Percentiles rank a stretch among this genome's conserved stretches.
Evolutionary conservation across 805 yeast species (phyloP).

Genomic region (Yamadazyma endophytica): DNA sequence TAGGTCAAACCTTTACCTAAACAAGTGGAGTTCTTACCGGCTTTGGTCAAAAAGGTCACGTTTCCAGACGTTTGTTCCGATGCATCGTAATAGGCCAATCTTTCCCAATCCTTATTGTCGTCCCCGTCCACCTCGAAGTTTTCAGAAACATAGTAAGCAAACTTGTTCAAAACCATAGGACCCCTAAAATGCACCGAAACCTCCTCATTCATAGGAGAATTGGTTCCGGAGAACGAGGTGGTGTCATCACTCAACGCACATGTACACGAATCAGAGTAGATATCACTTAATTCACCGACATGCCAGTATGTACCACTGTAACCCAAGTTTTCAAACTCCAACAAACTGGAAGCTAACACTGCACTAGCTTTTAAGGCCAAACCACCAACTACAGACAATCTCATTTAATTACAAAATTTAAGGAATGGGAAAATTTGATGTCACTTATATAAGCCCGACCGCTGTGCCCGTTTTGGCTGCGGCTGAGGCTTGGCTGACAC

Average conservation of each 20-base stretch:
- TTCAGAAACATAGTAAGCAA: slow-evolving; percentile 56
- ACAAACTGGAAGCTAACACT: slow-evolving; percentile 7
- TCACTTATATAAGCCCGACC: no score
- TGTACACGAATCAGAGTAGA: slow-evolving; percentile 37
- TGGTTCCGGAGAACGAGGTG: slow-evolving; percentile 49
- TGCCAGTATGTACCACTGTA: slow-evolving; percentile 48
- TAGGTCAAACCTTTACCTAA: slow-evolving; percentile 65
- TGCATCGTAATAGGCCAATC: slow-evolving; percentile 59
- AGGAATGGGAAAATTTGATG: no score
- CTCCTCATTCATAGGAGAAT: slow-evolving; percentile 65
- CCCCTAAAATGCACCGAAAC: slow-evolving; percentile 78
- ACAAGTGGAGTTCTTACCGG: slow-evolving; percentile 59
- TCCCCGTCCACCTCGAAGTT: slow-evolving; percentile 31
- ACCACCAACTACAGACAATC: background rate
- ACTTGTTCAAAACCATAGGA: slow-evolving; percentile 56
- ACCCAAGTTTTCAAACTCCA: slow-evolving; percentile 55
- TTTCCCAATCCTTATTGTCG: slow-evolving; percentile 47
- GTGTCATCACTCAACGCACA: slow-evolving; percentile 38
- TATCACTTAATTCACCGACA: slow-evolving; percentile 41
- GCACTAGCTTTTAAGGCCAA: background rate
- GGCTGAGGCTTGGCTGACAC: no score
- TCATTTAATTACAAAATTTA: background rate
- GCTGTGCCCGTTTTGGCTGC: no score
- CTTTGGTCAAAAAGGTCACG: slow-evolving; percentile 63
- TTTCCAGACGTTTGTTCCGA: slow-evolving; percentile 47